phyloP scores from a whole-genome alignment of 441 rosid genomes.

The Brassica hybrid region DNA sequence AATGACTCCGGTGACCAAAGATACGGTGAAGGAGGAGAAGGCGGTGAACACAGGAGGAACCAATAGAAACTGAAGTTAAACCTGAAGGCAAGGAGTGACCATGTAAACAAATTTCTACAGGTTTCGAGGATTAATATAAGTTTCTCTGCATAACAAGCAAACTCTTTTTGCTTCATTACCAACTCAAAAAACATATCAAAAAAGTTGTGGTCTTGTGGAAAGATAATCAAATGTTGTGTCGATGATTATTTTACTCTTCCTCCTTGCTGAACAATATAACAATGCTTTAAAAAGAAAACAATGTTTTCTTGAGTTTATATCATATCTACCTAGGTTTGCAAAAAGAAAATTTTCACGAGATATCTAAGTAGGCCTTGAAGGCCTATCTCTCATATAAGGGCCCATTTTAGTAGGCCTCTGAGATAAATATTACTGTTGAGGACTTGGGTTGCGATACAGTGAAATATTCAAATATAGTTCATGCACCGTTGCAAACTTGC shows the following conservation, averaged over 20 bases:
- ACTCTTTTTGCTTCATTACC: not conserved
- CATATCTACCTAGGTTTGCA: not conserved
- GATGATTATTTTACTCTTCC: not conserved
- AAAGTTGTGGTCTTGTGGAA: not conserved
- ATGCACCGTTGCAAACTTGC: not conserved
- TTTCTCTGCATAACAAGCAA: not conserved
- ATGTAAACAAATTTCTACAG: not conserved
- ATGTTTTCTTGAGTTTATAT: not conserved
- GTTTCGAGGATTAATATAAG: not conserved
- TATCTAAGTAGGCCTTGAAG: not conserved
- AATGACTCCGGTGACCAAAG: conserved; percentile 42
- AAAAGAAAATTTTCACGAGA: not conserved
- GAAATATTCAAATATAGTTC: too few relatives aligned
- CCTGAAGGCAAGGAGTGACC: not conserved
- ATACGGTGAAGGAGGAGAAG: conserved; percentile 23
- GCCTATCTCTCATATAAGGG: not conserved
- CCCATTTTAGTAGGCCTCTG: not conserved
- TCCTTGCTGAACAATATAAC: not conserved
- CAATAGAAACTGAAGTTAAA: not conserved
- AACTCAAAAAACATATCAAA: not conserved
- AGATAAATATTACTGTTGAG: not conserved
- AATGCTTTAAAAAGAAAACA: too few relatives aligned
- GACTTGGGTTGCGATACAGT: too few relatives aligned
- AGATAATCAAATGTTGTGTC: conserved; percentile 5
- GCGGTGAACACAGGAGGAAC: conserved; percentile 34